Conservation (phyloP, 805 yeast genomes). For the Myxozyma mucilagina region DNA sequence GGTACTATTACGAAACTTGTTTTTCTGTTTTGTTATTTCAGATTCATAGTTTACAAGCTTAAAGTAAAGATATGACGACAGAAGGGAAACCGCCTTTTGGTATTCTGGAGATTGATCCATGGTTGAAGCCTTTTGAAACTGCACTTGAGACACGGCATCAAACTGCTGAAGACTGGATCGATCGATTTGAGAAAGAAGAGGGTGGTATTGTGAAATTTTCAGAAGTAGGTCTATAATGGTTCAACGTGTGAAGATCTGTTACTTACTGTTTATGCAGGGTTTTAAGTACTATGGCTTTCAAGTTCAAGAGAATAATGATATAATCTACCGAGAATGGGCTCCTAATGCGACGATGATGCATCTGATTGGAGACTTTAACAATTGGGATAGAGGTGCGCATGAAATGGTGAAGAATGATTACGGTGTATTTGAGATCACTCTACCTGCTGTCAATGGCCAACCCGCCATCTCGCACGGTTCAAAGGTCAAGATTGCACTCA, state of each 20-base stretch:
- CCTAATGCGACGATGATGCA: constrained; percentile 79
- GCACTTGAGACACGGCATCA: constrained; percentile 68
- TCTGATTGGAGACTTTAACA: constrained; percentile 89
- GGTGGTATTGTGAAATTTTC: constrained; percentile 72
- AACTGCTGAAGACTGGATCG: constrained; percentile 64
- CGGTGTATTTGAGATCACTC: constrained; percentile 65
- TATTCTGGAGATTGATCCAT: constrained; percentile 76
- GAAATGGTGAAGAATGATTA: constrained; percentile 60
- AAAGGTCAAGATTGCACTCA: constrained; percentile 63
- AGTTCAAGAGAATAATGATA: constrained; percentile 52
- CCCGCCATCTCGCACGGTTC: constrained; percentile 81
- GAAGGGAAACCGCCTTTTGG: constrained; percentile 1
- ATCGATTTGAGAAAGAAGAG: constrained; percentile 55
- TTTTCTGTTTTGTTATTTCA: neutral
- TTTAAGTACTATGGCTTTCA: constrained; percentile 78
- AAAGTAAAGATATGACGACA: neutral
- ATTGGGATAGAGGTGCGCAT: constrained; percentile 66
- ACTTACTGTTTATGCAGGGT: constrained; percentile 44
- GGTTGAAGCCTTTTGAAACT: constrained; percentile 75
- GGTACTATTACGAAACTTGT: neutral
- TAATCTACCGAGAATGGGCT: constrained; percentile 79
- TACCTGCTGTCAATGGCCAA: constrained; percentile 58
- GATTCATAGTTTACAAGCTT: neutral
- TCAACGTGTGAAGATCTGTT: neutral
- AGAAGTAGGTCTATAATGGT: constrained; percentile 30